Evolutionary conservation across 805 yeast species (phyloP), one percentile per base, ranked within the genome.

Genomic region (Isabelozyma pseudorhagii): DNA sequence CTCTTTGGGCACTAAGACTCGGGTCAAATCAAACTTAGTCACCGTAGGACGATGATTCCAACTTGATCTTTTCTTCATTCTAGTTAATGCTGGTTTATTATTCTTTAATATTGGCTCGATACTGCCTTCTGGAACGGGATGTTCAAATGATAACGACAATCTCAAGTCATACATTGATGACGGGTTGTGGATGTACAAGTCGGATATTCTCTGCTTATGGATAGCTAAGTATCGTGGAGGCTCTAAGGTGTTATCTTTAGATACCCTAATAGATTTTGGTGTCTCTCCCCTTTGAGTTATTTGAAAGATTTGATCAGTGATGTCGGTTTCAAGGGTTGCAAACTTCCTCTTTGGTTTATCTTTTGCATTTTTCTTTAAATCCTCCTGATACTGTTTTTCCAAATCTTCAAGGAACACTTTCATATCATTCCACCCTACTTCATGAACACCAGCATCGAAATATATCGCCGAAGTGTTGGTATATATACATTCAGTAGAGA

Each of bases 161-260:
- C 96, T 78, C 56, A 85, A 74, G 67, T 91, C 97, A 62, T 84
- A 85, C 66, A 83, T 75, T 31, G 87, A 81, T 54, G 87, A 85
- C 4, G 97, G 97, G 48, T 86, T 79, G 59, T 81, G 84, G 17
- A 91, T 74, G 58, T 81, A 78, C 49, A 92, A 66, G 61, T 87
- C 90, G 2, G 89, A 80, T n/a, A 90, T 69, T 48, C 93, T 76
- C 56, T 81, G 79, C 61, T 91, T 91, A 52, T 83, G 83, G 46
- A 91, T 87, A 41, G 85, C 85, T 31, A 82, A 83, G 46, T 83
- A 82, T 57, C 96, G 75, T 8, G 85, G 84, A 0, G 94, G 87
- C 47, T 76, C 76, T 43, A 80, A 72, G 40, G 53, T 52, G 52
- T 74, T 74, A 64, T 88, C 94, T 48, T 82, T 78, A 11, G 91